phyloP scores from a whole-genome alignment of 1,139 yeast genomes.

The Kodamaea arcana region DNA sequence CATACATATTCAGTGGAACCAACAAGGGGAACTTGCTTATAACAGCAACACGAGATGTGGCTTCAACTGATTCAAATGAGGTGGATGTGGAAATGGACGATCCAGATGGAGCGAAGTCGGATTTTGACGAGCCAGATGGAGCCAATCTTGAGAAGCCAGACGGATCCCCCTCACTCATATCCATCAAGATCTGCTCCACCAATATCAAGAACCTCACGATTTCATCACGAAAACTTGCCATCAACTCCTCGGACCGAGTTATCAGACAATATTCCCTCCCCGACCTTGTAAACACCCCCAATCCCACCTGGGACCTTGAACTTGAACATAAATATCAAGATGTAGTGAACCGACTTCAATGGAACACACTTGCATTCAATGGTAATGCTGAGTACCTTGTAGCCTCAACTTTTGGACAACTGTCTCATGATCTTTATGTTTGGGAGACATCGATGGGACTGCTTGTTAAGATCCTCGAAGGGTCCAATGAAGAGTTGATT shows the following conservation, averaged over 20 bases:
- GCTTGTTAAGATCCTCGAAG: constrained; percentile 82
- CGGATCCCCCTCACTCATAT: not conserved
- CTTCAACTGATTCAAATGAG: constrained; percentile 16
- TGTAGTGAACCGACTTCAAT: constrained; percentile 80
- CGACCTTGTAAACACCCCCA: constrained; percentile 29
- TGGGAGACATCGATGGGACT: constrained; percentile 94
- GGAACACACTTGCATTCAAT: constrained; percentile 79
- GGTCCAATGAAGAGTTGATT: constrained; percentile 82
- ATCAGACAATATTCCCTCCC: constrained; percentile 67
- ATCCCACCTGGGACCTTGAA: constrained; percentile 41
- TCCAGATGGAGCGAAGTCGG: not conserved
- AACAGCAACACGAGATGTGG: not conserved
- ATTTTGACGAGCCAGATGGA: not conserved
- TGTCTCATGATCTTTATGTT: constrained; percentile 82
- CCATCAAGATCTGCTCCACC: constrained; percentile 29
- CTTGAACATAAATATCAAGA: constrained; percentile 85
- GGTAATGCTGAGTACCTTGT: constrained; percentile 80
- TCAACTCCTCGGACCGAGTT: constrained; percentile 79
- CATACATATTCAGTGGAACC: constrained; percentile 66
- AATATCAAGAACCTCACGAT: constrained; percentile 69
- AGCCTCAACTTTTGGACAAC: constrained; percentile 84
- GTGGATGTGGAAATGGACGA: constrained; percentile 21
- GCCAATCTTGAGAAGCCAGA: not conserved
- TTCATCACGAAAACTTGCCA: constrained; percentile 68
- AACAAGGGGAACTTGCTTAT: constrained; percentile 55